Percentiles rank a stretch among this genome's conserved stretches.
These are phyloP conservation scores for Pezicula neosporulosa DNA, from an alignment of 2,329 filamentous ascomycete species.

Conservation along the genomic window DNA sequence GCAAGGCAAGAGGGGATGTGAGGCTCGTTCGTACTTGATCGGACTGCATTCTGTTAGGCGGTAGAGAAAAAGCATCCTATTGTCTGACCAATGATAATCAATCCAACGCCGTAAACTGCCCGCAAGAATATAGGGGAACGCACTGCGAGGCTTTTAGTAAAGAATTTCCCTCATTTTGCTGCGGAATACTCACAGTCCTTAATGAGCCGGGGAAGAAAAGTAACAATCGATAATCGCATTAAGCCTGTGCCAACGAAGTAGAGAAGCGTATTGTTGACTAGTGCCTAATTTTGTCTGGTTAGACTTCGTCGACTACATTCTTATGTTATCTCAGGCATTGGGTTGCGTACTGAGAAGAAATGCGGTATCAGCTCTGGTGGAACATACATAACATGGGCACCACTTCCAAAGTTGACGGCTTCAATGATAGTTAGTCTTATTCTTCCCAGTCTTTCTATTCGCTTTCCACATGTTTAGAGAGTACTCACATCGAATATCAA, in stretches of 20 bases:
- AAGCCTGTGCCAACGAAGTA: constrained; percentile 29
- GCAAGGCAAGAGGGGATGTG: too few species aligned
- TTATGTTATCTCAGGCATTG: constrained; percentile 6
- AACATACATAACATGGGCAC: constrained; percentile 15
- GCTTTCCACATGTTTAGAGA: too few species aligned
- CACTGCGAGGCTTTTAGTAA: not conserved
- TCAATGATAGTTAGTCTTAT: too few species aligned
- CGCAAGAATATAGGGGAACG: constrained; percentile 3
- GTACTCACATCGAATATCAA: constrained; percentile 17
- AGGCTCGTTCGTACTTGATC: constrained; percentile 5
- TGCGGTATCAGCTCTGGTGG: constrained; percentile 7
- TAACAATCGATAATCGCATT: constrained; percentile 31
- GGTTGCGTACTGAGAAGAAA: constrained; percentile 17
- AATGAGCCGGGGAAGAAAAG: constrained; percentile 31
- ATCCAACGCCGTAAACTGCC: constrained; percentile 4
- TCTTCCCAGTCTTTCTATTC: too few species aligned
- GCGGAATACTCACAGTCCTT: constrained; percentile 27
- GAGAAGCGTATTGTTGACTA: constrained; percentile 6
- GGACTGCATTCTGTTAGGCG: constrained; percentile 10
- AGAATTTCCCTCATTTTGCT: not conserved
- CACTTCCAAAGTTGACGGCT: constrained; percentile 18
- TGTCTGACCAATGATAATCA: constrained; percentile 6
- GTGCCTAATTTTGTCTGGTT: not conserved
- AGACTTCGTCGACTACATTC: not conserved
- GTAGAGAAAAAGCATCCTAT: constrained; percentile 9